Conservation (phyloP, 352 stramenopile species). For the Pythium aquatile region DNA sequence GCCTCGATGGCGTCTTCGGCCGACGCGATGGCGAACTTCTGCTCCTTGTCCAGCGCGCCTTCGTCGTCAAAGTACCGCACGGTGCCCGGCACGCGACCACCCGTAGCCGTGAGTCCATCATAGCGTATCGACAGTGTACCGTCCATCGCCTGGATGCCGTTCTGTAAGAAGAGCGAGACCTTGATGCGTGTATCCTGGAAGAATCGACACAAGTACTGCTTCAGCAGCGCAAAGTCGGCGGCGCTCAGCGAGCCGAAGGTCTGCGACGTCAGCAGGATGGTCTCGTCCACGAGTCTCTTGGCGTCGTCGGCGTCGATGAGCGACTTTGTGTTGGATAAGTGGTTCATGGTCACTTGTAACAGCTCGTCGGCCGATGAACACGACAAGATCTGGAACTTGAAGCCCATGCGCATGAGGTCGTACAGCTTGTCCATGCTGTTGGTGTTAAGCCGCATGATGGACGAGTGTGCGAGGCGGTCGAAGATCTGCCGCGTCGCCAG, state of each 20-base stretch:
- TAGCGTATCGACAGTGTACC: constrained; percentile 77
- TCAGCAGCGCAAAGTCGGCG: constrained; percentile 79
- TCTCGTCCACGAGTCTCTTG: constrained; percentile 72
- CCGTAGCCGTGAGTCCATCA: constrained; percentile 69
- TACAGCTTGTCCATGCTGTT: constrained; percentile 95
- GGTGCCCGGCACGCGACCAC: constrained; percentile 63
- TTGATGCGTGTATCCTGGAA: constrained; percentile 91
- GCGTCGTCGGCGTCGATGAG: constrained; percentile 69
- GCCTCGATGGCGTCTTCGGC: constrained; percentile 50
- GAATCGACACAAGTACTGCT: constrained; percentile 87
- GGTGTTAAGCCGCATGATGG: constrained; percentile 93
- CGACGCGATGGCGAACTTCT: constrained; percentile 60
- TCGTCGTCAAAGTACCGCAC: constrained; percentile 72
- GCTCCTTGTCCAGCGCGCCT: constrained; percentile 58
- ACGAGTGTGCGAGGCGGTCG: constrained; percentile 90
- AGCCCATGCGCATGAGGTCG: constrained; percentile 95
- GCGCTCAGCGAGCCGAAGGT: constrained; percentile 64
- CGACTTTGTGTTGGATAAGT: constrained; percentile 70
- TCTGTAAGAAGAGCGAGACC: constrained; percentile 90
- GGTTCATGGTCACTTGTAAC: constrained; percentile 89
- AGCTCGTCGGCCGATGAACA: constrained; percentile 83
- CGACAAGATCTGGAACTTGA: constrained; percentile 90
- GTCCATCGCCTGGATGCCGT: constrained; percentile 81
- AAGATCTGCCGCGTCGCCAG: constrained; percentile 90
- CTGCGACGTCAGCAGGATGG: constrained; percentile 71